Conservation (phyloP, 1,284 basidiomycete genomes). For the Ganoderma sp. region DNA sequence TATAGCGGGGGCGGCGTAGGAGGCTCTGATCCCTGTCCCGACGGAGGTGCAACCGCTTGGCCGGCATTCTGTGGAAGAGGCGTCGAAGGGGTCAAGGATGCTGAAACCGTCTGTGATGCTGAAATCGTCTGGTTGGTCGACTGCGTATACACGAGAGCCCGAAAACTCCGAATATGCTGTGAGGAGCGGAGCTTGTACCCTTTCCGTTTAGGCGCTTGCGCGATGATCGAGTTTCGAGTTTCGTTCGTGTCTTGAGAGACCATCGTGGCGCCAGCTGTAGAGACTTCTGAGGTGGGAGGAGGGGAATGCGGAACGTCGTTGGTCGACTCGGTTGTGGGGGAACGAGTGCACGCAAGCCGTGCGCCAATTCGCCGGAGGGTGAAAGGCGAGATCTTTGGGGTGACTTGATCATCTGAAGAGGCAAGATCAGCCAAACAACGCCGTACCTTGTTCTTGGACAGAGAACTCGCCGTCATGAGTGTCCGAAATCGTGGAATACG, state of each 20-base stretch:
- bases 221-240: neutral
- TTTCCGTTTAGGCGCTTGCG: neutral
- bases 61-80: neutral
- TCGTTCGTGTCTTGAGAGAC: neutral
- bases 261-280: neutral
- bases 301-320: too few relatives aligned
- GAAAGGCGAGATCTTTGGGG: neutral
- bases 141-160: neutral
- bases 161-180: neutral
- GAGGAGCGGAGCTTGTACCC: neutral
- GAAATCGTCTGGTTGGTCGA: neutral
- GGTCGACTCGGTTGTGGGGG: neutral
- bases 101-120: too few relatives aligned
- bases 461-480: constrained; percentile 4
- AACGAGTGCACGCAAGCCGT: neutral
- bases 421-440: neutral
- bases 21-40: neutral
- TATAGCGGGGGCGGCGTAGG: neutral
- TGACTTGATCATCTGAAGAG: neutral
- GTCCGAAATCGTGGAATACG: constrained; percentile 13
- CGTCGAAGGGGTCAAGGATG: neutral
- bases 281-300: neutral
- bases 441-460: neutral
- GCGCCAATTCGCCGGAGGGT: neutral
- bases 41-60: neutral